Base-by-base conservation (phyloP, 2,329 filamentous ascomycete species). In the Botrytis pseudocinerea region DNA sequence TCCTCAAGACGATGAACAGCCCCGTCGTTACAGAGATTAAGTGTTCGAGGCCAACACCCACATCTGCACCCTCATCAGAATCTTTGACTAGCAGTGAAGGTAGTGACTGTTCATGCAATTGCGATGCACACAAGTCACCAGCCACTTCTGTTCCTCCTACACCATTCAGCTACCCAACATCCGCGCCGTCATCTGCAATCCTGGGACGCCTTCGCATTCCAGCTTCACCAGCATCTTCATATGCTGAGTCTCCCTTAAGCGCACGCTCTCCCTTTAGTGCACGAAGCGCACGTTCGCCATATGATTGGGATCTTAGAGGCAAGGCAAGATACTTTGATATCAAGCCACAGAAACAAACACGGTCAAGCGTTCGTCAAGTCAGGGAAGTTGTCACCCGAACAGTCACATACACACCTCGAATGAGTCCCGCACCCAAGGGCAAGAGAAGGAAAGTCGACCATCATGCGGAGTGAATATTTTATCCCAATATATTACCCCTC, bases 381-480 rank as follows among this genome's bases (percentile, higher is more conserved):
- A 87, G 93, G 71, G 94, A 98, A 82, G 94, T 98, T 7, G 93
- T 98, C 70, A 98, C 95, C n/a, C 89, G 94, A 78, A 98, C 94
- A 25, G 93, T 97, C 74, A 97, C 93, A 59, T 97, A 97, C 83
- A 97, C 93, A 81, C 92, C 90, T 75, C 87, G 91, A 76, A 93
- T 98, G 84, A 93, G 94, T 77, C 93, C 95, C 38, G 94, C 95
- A 54, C 95, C 94, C 12, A 95, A 95, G 82, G 95, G 95, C 76
- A 98, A 98, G 88, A 90, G 94, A 84, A 91, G 95, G 84, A 97
- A 93, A 85, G 83, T 90, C 74, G 86, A 69, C 6, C 65, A 69
- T 14, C 16, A 69, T 57, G 48, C 57, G 65, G 65, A 88, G 78
- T 86, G 83, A 69, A 73, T 22, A n/a, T 38, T 25, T 46, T 54